These are phyloP conservation scores for Trichosporon asahii DNA, from an alignment of 1,284 basidiomycete genomes.

Conservation along the genomic window DNA sequence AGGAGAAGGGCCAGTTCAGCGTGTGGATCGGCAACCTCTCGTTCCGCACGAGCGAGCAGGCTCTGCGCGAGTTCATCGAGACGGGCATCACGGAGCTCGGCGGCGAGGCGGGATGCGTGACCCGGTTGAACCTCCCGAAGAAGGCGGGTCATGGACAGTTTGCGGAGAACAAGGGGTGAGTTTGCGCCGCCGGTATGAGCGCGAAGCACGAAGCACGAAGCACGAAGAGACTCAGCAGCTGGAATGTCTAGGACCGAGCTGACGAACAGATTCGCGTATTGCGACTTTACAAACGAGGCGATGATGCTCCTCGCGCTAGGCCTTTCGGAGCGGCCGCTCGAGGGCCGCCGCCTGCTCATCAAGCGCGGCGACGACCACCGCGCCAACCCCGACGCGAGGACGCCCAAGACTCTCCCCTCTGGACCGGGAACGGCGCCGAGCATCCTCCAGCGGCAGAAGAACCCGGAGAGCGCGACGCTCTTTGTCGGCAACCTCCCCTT, in stretches of 20 bases:
- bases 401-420: conserved; percentile 55
- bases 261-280: conserved; percentile 80
- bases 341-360: conserved; percentile 84
- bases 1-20: conserved; percentile 59
- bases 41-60: conserved; percentile 77
- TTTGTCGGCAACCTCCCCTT: conserved; percentile 56
- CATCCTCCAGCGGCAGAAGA: conserved; percentile 46
- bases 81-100: conserved; percentile 56
- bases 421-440: conserved; percentile 23
- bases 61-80: conserved; percentile 68
- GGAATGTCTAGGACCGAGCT: not conserved
- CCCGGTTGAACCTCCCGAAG: conserved; percentile 57
- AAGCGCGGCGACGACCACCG: conserved; percentile 79
- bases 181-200: not conserved
- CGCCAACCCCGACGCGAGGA: conserved; percentile 46
- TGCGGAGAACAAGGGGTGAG: conserved; percentile 57
- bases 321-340: conserved; percentile 73
- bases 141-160: conserved; percentile 45
- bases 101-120: conserved; percentile 47
- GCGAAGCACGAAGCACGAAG: too few relatives aligned
- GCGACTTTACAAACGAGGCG: conserved; percentile 80
- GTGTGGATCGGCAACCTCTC: conserved; percentile 95
- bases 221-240: not conserved
- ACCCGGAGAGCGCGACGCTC: conserved; percentile 42
- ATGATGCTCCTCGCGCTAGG: conserved; percentile 71